phyloP scores from a whole-genome alignment of 805 yeast species.

The Spathaspora hagerdaliae region DNA sequence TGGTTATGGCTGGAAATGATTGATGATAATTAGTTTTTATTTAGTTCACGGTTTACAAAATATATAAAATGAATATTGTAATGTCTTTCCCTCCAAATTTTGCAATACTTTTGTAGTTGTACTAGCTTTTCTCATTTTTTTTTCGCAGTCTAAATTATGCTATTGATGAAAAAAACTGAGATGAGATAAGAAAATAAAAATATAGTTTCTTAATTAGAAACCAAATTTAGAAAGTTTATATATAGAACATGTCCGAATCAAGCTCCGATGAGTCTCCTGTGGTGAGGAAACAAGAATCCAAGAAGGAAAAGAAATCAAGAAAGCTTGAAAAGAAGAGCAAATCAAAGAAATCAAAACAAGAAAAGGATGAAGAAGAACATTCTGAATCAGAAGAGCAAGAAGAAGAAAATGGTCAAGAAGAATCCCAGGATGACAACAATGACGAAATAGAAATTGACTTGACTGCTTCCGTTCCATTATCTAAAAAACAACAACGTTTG shows the following conservation, averaged over 20 bases:
- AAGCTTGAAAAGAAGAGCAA: slow-evolving; percentile 15
- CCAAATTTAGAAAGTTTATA: not conserved
- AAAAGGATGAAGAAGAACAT: slow-evolving; percentile 31
- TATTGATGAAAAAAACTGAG: not conserved
- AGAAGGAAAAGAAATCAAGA: slow-evolving; percentile 19
- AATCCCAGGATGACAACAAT: slow-evolving; percentile 7
- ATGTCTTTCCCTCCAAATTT: too few relatives aligned
- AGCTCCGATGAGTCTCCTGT: not conserved
- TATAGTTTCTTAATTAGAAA: too few relatives aligned
- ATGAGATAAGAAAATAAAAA: not conserved
- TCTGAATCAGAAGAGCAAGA: slow-evolving; percentile 13
- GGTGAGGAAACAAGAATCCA: slow-evolving; percentile 5
- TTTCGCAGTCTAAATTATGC: too few relatives aligned
- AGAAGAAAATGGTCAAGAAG: slow-evolving; percentile 7
- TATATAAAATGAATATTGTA: not conserved
- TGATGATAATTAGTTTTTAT: slow-evolving; percentile 20
- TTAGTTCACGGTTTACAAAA: not conserved
- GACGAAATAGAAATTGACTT: slow-evolving; percentile 69
- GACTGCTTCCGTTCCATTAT: slow-evolving; percentile 71
- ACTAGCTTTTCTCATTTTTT: too few relatives aligned
- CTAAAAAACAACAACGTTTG: slow-evolving; percentile 86
- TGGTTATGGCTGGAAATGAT: slow-evolving; percentile 57
- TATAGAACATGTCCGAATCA: not conserved
- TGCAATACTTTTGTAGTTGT: too few relatives aligned
- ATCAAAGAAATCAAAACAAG: slow-evolving; percentile 15